Percentiles rank a stretch among this genome's conserved stretches.
These are phyloP conservation scores for Sugiyamaella pinicola DNA, from an alignment of 1,139 yeast species.

Conservation along the genomic window DNA sequence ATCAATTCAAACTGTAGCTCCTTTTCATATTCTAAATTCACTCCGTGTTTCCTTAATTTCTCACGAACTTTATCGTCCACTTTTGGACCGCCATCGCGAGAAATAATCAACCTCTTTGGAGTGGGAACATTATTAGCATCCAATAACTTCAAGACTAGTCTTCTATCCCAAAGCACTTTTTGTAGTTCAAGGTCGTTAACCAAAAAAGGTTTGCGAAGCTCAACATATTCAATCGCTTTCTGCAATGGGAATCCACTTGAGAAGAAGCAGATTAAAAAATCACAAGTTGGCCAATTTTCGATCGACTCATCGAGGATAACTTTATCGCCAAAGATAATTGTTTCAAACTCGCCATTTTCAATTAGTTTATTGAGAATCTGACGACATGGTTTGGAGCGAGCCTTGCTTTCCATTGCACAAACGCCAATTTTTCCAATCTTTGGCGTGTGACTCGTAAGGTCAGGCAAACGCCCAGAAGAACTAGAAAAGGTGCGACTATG, in stretches of 20 bases:
- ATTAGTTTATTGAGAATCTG: conserved; percentile 84
- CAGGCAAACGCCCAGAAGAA: conserved; percentile 22
- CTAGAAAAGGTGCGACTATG: conserved; percentile 24
- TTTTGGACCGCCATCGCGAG: conserved; percentile 96
- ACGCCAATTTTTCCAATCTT: conserved; percentile 94
- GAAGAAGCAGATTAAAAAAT: conserved; percentile 87
- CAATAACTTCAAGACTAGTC: conserved; percentile 80
- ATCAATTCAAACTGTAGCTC: conserved; percentile 72
- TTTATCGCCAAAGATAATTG: conserved; percentile 96
- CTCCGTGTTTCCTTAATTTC: conserved; percentile 62
- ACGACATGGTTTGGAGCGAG: conserved; percentile 92
- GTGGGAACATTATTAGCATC: conserved; percentile 85
- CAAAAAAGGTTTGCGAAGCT: conserved; percentile 83
- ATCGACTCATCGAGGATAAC: conserved; percentile 88
- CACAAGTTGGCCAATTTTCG: conserved; percentile 99
- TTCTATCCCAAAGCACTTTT: conserved; percentile 93
- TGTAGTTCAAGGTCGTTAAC: conserved; percentile 91
- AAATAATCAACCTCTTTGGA: conserved; percentile 82
- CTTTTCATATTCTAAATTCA: conserved; percentile 62
- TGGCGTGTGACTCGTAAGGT: conserved; percentile 43
- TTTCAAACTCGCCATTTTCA: conserved; percentile 94
- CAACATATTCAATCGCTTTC: conserved; percentile 89
- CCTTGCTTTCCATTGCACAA: conserved; percentile 98
- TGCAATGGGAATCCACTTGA: conserved; percentile 96
- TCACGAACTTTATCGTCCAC: conserved; percentile 64